Conservation (phyloP, 2,329 filamentous ascomycete species). For the Scolecobasidium constrictum region DNA sequence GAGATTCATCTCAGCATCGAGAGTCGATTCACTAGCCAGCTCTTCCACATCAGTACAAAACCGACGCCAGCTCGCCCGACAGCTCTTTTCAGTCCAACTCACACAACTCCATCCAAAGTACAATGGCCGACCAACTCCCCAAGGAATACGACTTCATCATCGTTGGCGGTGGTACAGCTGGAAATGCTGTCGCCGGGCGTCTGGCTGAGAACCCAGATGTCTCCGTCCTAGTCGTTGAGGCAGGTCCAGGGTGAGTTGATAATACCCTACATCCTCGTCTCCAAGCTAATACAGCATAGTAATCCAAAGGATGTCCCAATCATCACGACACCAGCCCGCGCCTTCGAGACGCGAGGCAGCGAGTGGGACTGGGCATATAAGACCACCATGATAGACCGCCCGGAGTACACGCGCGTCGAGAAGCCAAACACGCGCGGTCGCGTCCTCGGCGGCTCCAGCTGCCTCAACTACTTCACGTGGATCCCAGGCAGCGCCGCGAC, state of each 20-base stretch:
- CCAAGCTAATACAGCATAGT: not conserved
- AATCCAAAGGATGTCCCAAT: slow-evolving; percentile 27
- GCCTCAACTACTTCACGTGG: slow-evolving; percentile 55
- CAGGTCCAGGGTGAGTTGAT: slow-evolving; percentile 10
- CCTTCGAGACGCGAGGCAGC: slow-evolving; percentile 43
- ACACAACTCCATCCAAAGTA: not conserved
- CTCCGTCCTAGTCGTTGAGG: slow-evolving; percentile 22
- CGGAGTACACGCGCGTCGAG: slow-evolving; percentile 49
- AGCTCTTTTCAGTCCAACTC: not conserved
- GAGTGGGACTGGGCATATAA: slow-evolving; percentile 52
- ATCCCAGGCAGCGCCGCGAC: slow-evolving; percentile 46
- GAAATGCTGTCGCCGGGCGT: slow-evolving; percentile 38
- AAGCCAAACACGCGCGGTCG: slow-evolving; percentile 54
- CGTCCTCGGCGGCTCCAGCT: slow-evolving; percentile 46
- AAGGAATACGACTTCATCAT: slow-evolving; percentile 27
- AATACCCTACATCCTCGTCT: no score
- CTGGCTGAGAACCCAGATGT: slow-evolving; percentile 41
- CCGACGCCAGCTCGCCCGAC: no score
- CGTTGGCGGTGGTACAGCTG: slow-evolving; percentile 28
- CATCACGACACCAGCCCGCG: slow-evolving; percentile 42
- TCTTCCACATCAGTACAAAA: no score
- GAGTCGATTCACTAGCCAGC: no score
- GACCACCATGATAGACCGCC: slow-evolving; percentile 47
- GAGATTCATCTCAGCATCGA: no score
- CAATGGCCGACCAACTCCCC: not conserved